phyloP scores from a whole-genome alignment of 768 basidiomycete species.

The Amanita rimosa region DNA sequence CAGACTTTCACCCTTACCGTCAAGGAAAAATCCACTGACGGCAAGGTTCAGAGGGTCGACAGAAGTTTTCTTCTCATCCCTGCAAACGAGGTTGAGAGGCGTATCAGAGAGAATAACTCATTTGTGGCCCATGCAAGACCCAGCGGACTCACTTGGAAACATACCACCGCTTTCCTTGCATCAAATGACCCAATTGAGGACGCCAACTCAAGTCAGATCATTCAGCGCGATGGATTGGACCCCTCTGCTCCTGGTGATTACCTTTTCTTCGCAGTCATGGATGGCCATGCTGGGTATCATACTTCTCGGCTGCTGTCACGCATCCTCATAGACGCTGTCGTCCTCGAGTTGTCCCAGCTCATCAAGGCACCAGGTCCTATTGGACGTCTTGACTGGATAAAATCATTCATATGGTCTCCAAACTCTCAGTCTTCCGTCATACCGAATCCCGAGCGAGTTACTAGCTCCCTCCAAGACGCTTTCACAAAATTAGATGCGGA shows the following conservation, averaged over 20 bases:
- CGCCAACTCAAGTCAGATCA: constrained; percentile 59
- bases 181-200: constrained; percentile 94
- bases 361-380: constrained; percentile 21
- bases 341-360: constrained; percentile 57
- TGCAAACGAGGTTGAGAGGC: constrained; percentile 40
- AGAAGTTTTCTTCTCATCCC: constrained; percentile 47
- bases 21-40: constrained; percentile 43
- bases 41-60: constrained; percentile 42
- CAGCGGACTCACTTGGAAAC: constrained; percentile 55
- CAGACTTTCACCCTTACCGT: constrained; percentile 53
- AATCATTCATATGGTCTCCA: constrained; percentile 26
- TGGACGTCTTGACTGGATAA: constrained; percentile 24
- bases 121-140: constrained; percentile 35
- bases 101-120: constrained; percentile 43
- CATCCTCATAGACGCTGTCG: constrained; percentile 75
- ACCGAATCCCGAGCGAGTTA: constrained; percentile 41
- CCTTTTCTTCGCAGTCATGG: constrained; percentile 83
- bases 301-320: constrained; percentile 80
- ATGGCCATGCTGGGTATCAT: constrained; percentile 78
- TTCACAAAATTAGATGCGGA: constrained; percentile 82
- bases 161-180: constrained; percentile 67
- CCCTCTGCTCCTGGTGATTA: constrained; percentile 55
- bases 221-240: constrained; percentile 52
- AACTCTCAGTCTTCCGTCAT: constrained; percentile 15
- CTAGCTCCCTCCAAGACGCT: constrained; percentile 61